Conservation (phyloP, 2,329 filamentous ascomycete genomes). For the Lachnellula willkommii region DNA sequence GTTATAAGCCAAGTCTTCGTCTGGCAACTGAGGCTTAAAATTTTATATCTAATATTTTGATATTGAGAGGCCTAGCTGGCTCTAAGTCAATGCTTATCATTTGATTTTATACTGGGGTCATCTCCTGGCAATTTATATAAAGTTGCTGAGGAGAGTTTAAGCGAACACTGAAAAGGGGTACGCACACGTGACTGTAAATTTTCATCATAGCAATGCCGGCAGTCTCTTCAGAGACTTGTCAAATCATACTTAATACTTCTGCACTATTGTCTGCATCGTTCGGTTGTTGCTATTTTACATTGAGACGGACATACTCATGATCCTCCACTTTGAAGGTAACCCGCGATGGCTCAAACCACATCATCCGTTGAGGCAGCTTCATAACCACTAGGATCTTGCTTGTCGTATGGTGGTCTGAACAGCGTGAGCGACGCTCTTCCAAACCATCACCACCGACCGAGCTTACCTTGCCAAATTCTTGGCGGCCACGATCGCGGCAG, state of each 20-base stretch:
- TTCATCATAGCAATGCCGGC: neutral
- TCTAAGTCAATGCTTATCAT: too few relatives aligned
- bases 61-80: too few relatives aligned
- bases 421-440: slow-evolving; percentile 6
- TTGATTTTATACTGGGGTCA: neutral
- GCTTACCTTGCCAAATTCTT: slow-evolving; percentile 49
- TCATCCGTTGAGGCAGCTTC: slow-evolving; percentile 16
- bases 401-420: slow-evolving; percentile 21
- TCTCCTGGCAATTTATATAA: neutral
- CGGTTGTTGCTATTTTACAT: neutral
- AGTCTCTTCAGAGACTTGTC: too few relatives aligned
- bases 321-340: neutral
- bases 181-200: neutral
- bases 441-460: slow-evolving; percentile 8
- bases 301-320: neutral
- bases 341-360: neutral
- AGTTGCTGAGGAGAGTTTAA: neutral
- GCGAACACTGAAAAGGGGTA: neutral
- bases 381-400: slow-evolving; percentile 15
- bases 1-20: too few relatives aligned
- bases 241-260: neutral
- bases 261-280: neutral
- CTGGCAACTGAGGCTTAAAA: too few relatives aligned
- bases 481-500: slow-evolving; percentile 47
- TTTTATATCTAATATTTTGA: too few relatives aligned